Conservation (phyloP, 164 flowering plant species). For the Houttuynia cordata region DNA sequence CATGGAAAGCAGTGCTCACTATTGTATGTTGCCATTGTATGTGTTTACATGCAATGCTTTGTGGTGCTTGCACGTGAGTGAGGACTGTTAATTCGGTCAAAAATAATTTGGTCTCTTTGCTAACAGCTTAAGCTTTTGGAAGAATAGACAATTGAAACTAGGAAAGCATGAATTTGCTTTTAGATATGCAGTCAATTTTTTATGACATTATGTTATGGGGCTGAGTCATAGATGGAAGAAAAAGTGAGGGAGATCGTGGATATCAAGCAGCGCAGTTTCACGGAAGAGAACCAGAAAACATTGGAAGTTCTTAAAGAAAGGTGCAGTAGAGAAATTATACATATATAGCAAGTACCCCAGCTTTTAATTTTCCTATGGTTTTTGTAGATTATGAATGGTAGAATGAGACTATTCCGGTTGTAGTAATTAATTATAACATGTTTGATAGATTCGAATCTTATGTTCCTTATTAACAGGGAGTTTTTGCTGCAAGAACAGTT, state of each 20-base stretch:
- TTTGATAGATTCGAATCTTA: not conserved
- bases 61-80: too few relatives aligned
- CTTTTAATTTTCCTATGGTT: not conserved
- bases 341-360: not conserved
- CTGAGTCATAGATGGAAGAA: conserved; percentile 73
- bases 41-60: too few relatives aligned
- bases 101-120: too few relatives aligned
- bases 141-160: not conserved
- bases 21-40: too few relatives aligned
- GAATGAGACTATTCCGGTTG: not conserved
- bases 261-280: conserved; percentile 90
- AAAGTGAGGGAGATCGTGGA: conserved; percentile 97
- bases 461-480: conserved; percentile 41
- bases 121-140: not conserved
- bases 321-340: conserved; percentile 18
- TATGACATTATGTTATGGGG: not conserved
- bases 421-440: not conserved
- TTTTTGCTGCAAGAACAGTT: conserved; percentile 78
- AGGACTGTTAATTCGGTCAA: not conserved
- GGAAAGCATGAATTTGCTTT: not conserved
- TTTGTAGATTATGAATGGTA: not conserved
- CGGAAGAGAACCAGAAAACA: conserved; percentile 96
- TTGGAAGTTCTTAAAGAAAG: conserved; percentile 87
- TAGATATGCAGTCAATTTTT: not conserved
- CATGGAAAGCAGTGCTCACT: too few relatives aligned